These are phyloP conservation scores for Spiraea crenata DNA, from an alignment of 331 rosid species.

Conservation along the genomic window DNA sequence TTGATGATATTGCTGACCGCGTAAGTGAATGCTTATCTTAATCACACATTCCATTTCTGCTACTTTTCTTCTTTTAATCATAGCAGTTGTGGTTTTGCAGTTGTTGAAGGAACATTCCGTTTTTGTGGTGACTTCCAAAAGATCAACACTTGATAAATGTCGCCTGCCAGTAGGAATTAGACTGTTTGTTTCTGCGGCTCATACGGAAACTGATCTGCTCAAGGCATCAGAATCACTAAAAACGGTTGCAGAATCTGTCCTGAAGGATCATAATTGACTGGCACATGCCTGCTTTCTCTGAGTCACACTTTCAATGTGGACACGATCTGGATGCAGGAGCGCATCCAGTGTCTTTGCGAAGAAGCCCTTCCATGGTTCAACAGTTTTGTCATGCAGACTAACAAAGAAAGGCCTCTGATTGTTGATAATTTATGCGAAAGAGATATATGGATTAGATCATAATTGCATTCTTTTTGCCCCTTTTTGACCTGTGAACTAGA, in stretches of 20 bases:
- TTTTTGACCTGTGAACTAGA: conserved; percentile 5
- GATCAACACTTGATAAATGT: conserved; percentile 78
- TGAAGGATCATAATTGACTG: conserved; percentile 42
- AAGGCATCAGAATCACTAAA: conserved; percentile 72
- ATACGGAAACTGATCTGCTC: conserved; percentile 72
- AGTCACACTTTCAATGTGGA: background rate
- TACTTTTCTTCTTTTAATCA: conserved; percentile 8
- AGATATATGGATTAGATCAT: background rate
- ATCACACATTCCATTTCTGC: conserved; percentile 19
- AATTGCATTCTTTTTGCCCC: background rate
- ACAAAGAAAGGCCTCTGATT: conserved; percentile 9
- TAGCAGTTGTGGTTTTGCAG: conserved; percentile 39
- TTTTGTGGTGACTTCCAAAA: conserved; percentile 63
- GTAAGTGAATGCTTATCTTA: conserved; percentile 45
- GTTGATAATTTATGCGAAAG: conserved; percentile 1
- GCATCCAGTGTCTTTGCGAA: background rate
- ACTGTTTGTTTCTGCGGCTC: conserved; percentile 79
- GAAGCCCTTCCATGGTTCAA: conserved; percentile 9
- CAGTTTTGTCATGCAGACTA: conserved; percentile 20
- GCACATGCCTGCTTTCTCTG: conserved; percentile 17
- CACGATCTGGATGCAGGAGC: background rate
- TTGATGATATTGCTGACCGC: conserved; percentile 59
- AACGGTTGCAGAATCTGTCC: conserved; percentile 59
- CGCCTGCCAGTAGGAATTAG: conserved; percentile 74
- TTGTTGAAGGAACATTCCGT: conserved; percentile 71